Evolutionary conservation across 176 grass and related monocot species (phyloP).

Genomic region (Triticum urartu): DNA sequence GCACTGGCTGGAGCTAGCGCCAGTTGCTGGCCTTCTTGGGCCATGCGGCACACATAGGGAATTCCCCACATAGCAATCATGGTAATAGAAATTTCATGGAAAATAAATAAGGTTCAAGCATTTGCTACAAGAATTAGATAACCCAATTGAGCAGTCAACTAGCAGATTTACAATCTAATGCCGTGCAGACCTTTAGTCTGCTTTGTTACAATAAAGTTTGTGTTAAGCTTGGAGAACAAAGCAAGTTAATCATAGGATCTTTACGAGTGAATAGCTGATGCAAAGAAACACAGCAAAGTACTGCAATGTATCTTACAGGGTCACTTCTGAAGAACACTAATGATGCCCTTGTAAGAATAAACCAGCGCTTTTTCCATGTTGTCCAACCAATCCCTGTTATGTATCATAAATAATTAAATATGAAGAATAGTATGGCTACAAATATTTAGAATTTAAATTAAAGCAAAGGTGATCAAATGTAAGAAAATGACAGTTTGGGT

Average conservation of each 20-base stretch:
- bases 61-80: background rate
- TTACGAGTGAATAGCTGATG: conserved; percentile 16
- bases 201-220: background rate
- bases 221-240: conserved; percentile 21
- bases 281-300: conserved; percentile 27
- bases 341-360: conserved; percentile 92
- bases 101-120: background rate
- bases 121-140: conserved; percentile 4
- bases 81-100: background rate
- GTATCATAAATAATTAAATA: conserved; percentile 32
- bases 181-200: background rate
- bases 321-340: conserved; percentile 91
- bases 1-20: background rate
- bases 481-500: conserved; percentile 3
- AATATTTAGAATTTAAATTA: conserved; percentile 24
- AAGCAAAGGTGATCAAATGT: conserved; percentile 10
- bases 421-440: conserved; percentile 5
- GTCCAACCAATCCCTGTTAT: conserved; percentile 92
- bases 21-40: background rate
- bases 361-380: conserved; percentile 99
- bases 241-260: conserved; percentile 21
- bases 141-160: background rate
- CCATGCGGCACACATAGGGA: background rate
- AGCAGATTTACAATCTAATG: conserved; percentile 20
- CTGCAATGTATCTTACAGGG: conserved; percentile 63